A percentile compares a stretch with the other conserved stretches of the same genome.
Conservation (phyloP, 306 rosid species). For the Dryas octopetala region DNA sequence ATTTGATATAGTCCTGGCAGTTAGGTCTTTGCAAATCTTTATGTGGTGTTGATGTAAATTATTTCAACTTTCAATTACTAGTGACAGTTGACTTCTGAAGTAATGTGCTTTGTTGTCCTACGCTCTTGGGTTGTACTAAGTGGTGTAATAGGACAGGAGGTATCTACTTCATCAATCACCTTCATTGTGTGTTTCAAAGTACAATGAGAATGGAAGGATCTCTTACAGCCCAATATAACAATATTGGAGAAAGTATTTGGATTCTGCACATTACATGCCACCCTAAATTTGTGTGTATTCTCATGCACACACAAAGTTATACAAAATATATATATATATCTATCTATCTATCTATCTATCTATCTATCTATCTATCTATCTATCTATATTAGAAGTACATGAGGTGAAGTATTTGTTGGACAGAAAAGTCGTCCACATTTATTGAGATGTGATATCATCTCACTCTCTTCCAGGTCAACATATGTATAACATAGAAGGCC, state of each 20-base stretch:
- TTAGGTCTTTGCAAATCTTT: constrained; percentile 14
- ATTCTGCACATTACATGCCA: neutral
- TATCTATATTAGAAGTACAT: no score
- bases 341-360: no score
- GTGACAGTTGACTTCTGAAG: no score
- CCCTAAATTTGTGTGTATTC: neutral
- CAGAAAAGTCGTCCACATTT: no score
- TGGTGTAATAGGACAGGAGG: no score
- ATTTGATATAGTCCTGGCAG: constrained; percentile 2
- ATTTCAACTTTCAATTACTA: neutral
- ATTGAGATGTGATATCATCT: no score
- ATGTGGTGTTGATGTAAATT: constrained; percentile 2
- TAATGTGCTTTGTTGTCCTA: no score
- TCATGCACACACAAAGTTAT: neutral
- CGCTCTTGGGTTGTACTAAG: no score
- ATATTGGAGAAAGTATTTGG: neutral
- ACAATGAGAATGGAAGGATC: neutral
- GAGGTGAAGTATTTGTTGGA: no score
- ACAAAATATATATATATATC: neutral
- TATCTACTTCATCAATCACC: no score
- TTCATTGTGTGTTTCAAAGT: neutral
- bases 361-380: no score
- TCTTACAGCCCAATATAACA: neutral
- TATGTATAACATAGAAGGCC: neutral
- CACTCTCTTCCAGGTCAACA: no score